Base-by-base conservation (phyloP, 371 early-diverging fungal genomes). In the Mortierella sp. region DNA sequence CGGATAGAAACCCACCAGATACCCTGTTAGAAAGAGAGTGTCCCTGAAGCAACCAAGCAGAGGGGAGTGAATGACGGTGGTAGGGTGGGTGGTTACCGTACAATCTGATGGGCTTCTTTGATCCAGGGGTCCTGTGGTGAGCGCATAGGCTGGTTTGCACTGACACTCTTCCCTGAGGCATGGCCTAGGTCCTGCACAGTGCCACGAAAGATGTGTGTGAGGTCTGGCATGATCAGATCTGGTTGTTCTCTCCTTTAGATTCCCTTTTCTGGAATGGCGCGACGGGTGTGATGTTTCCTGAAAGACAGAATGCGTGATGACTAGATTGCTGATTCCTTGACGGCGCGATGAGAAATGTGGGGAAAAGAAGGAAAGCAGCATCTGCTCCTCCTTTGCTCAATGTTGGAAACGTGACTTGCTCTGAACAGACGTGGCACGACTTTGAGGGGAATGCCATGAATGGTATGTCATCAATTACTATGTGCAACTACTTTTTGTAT, bases 141-240 rank as follows among this genome's bases (percentile, higher is more conserved):
- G 44, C 39, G 57, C 25, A 34, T 14, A 5, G 50, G 14, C 28
- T 49, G 27, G 28, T 46, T 16, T 7, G 47, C 10, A 29, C 43
- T 45, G 29, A 31, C 16, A 40, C 53, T 40, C 64, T 48, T 39
- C 1, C 65, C 69, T 6, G 65, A 48, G 3, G 76, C 46, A 27
- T 65, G 67, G 54, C 45, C 53, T 28, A 76, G 45, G 54, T 76
- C 77, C 44, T 64, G 66, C 28, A 76, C 77, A 17, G 77, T 76
- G 7, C 70, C 46, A 14, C 66, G 69, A 58, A 76, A 76, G 58
- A 65, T 40, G 52, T 57, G 37, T 2, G 77, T 76, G n/a, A 76
- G 51, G 70, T 76, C 77, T 46, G 77, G 65, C 77, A 76, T 76
- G 67, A 54, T 71, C 55, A 39, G 52, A 45, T n/a, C 34, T 29